Evolutionary conservation across 768 basidiomycete species (phyloP), one percentile per base, ranked within the genome.

Genomic region (Mycena alexandri): DNA sequence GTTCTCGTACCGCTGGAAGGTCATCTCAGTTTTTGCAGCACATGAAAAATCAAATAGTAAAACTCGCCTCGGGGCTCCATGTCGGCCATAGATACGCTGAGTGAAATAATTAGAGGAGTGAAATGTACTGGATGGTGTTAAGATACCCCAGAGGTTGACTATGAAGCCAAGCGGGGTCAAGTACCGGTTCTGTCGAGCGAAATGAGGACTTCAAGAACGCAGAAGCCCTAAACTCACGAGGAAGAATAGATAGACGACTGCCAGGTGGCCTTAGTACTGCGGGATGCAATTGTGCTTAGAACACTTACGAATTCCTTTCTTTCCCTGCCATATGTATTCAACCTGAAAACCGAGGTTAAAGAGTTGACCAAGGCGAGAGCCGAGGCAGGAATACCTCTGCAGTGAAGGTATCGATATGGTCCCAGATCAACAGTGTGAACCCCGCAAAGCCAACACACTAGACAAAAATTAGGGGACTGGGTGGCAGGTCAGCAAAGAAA

Each of bases 131-230:
- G 52, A 36, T 21, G n/a, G n/a, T 29, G 36, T 34, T 47, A 6
- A 36, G 70, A 60, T 71, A 81, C 83, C 86, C 61, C 77, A 83
- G 17, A 89, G 71, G 64, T 90, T 89, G 46, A 89, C 73, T 22
- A 89, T 83, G 72, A 90, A 90, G 1, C 86, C 87, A 1, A 90
- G 76, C 0, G 89, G 89, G 0, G 86, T 89, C n/a, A 90, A 76
- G 71, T 90, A 90, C 29, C 89, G 85, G 71, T 90, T 90, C 89
- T 90, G 38, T 14, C 6, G 19, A 51, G 25, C 48, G 1, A 21
- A 22, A 29, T 29, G 29, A 29, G 29, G 47, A 9, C 12, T 33
- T 57, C n/a, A 65, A 51, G 7, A 47, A 7, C 38, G n/a, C 17
- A 9, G n/a, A 8, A 25, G 22, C 21, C 9, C 17, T 12, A 33